phyloP scores from a whole-genome alignment of 1,139 yeast genomes.

The Geotrichum candidum region DNA sequence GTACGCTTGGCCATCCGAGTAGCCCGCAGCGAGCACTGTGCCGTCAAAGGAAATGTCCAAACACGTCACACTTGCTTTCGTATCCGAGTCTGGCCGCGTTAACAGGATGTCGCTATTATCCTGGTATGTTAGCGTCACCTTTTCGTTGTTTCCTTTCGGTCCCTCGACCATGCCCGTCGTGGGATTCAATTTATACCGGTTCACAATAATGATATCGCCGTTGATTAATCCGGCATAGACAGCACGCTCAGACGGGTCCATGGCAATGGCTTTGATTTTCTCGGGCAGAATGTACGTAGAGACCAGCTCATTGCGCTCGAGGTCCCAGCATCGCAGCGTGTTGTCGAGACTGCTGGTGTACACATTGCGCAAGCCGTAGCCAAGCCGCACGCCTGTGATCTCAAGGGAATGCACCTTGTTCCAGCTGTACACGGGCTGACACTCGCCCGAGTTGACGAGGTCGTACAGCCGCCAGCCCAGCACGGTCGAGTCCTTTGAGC shows the following conservation, averaged over 20 bases:
- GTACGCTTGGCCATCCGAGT: slow-evolving; percentile 57
- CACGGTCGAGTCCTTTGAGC: slow-evolving; percentile 78
- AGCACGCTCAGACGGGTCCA: slow-evolving; percentile 80
- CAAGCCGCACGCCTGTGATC: slow-evolving; percentile 58
- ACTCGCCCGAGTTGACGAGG: slow-evolving; percentile 39
- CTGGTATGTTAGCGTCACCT: slow-evolving; percentile 30
- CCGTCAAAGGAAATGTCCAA: slow-evolving; percentile 70
- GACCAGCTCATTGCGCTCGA: slow-evolving; percentile 39
- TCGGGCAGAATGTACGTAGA: slow-evolving; percentile 66
- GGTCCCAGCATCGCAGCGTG: slow-evolving; percentile 52
- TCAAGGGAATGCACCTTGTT: slow-evolving; percentile 68
- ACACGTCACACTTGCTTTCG: slow-evolving; percentile 42
- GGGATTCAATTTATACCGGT: slow-evolving; percentile 48
- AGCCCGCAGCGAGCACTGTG: slow-evolving; percentile 67
- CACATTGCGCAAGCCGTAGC: slow-evolving; percentile 49
- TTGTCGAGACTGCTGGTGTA: slow-evolving; percentile 70
- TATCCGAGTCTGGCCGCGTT: slow-evolving; percentile 22
- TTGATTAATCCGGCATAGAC: slow-evolving; percentile 62
- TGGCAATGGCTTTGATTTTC: slow-evolving; percentile 52
- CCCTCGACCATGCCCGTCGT: slow-evolving; percentile 46
- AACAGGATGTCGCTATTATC: slow-evolving; percentile 18
- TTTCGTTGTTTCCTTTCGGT: slow-evolving; percentile 52
- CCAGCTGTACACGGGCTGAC: slow-evolving; percentile 45
- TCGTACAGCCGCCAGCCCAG: slow-evolving; percentile 69
- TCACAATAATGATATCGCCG: slow-evolving; percentile 57